phyloP scores from a whole-genome alignment of 1,284 basidiomycete genomes.

The Trichosporon sp. region DNA sequence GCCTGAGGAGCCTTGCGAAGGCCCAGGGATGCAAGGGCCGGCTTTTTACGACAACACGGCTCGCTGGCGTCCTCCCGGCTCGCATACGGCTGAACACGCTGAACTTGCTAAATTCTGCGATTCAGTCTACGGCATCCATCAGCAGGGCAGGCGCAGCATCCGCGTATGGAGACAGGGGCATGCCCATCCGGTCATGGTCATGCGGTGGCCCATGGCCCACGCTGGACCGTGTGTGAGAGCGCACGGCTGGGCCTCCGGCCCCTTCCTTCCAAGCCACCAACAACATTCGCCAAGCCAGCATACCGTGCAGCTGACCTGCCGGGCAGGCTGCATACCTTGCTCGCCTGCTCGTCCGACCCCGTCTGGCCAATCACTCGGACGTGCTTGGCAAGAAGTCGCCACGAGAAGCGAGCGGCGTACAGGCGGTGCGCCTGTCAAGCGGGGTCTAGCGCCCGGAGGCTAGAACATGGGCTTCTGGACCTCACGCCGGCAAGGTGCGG shows the following conservation, averaged over 20 bases:
- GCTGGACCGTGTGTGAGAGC: neutral
- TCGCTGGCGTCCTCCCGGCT: neutral
- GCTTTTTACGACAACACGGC: neutral
- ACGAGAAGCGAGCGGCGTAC: slow-evolving; percentile 7
- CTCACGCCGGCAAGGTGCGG: neutral
- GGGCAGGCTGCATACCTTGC: neutral
- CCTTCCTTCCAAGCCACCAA: neutral
- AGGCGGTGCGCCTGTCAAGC: neutral
- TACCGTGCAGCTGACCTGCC: slow-evolving; percentile 1
- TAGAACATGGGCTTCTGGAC: neutral
- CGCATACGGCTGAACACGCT: neutral
- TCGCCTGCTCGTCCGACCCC: neutral
- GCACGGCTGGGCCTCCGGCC: slow-evolving; percentile 6
- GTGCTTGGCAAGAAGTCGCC: slow-evolving; percentile 5
- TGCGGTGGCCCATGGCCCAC: slow-evolving; percentile 9
- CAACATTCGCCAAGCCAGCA: neutral
- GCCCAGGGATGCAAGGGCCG: neutral
- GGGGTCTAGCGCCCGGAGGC: neutral
- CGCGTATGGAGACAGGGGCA: neutral
- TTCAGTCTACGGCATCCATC: slow-evolving; percentile 6
- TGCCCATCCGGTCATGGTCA: neutral
- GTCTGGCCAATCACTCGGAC: slow-evolving; percentile 8
- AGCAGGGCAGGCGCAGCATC: neutral
- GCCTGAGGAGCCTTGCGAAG: neutral
- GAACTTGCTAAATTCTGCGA: neutral